Base-by-base conservation (phyloP, 495 filamentous ascomycete genomes). In the Achaetomiella virescens region DNA sequence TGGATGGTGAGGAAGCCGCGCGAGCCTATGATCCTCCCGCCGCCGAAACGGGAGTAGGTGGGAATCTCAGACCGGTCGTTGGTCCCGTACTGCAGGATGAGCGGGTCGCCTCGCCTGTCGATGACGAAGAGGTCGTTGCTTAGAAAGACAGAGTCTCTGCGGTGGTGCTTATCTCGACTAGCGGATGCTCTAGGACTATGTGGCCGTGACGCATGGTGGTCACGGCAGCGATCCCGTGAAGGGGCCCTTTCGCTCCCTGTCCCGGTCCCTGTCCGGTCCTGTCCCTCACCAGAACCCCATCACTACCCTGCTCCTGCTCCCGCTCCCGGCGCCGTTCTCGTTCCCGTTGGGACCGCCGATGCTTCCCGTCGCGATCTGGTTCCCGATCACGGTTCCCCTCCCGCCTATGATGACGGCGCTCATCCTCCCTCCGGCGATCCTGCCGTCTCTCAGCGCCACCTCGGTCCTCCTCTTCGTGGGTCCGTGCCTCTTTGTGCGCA, bases 61-160 rank as follows among this genome's bases (percentile, higher is more conserved):
- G 76, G 76, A 14, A 78, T 48, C 20, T 61, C 56, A 12, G 67
- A 67, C 31, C 66, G 71, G 36, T 78, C 71, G 52, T 70, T 71
- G 33, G 61, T 60, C 4, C 75, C 74, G 59, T 76, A 78, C 21
- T 66, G 66, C 20, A 67, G 36, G 31, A 78, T 74, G 36, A 78
- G 65, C 44, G 69, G 61, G 29, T 78, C 76, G 5, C 75, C 76
- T 57, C 64, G 61, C 38, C 62, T 75, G 62, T 78, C 76, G 33
- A 70, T 38, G 27, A 68, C 52, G 56, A 72, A 77, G 22, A 66
- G 36, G 49, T 71, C 51, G 45, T 48, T 43, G 33, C 3, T 29
- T 11, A 5, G 12, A 5, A 18, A 11, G 12, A 38, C 1, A 29
- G 33, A 9, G 18, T 41, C 35, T 27, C 27, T 20, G 10, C 15